phyloP scores from a whole-genome alignment of 2,329 filamentous ascomycete genomes.

The Arthrobotrys entomopaga region DNA sequence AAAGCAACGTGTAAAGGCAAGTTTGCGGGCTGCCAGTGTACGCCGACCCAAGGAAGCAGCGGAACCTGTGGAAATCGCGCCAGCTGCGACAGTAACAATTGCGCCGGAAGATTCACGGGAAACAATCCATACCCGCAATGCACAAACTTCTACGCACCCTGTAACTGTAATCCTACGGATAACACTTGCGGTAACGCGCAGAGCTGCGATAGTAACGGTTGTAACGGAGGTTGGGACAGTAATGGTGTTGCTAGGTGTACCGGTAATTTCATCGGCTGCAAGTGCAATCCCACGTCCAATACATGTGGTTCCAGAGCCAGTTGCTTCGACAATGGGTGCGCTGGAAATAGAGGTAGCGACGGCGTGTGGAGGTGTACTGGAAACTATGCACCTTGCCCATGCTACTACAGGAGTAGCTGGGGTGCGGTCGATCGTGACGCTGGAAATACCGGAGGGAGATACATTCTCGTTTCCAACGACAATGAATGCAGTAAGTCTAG shows the following conservation, averaged over 20 bases:
- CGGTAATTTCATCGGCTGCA: slow-evolving; percentile 22
- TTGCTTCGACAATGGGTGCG: slow-evolving; percentile 22
- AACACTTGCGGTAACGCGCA: slow-evolving; percentile 16
- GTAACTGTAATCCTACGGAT: slow-evolving; percentile 20
- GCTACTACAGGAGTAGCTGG: slow-evolving; percentile 4
- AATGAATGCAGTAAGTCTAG: slow-evolving; percentile 32
- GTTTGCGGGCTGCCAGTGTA: slow-evolving; percentile 16
- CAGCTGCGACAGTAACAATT: slow-evolving; percentile 19
- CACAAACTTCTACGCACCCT: slow-evolving; percentile 19
- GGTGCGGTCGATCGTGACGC: slow-evolving; percentile 16
- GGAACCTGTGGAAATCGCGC: slow-evolving; percentile 20
- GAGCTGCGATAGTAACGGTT: slow-evolving; percentile 12
- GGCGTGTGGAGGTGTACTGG: slow-evolving; percentile 25
- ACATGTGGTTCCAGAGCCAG: slow-evolving; percentile 8
- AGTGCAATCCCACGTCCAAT: slow-evolving; percentile 18
- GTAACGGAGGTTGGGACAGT: slow-evolving; percentile 12
- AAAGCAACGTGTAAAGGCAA: slow-evolving; percentile 26
- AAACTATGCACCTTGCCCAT: slow-evolving; percentile 19
- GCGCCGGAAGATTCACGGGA: slow-evolving; percentile 8
- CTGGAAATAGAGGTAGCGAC: slow-evolving; percentile 21
- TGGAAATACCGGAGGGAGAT: slow-evolving; percentile 10
- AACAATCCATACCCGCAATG: slow-evolving; percentile 10
- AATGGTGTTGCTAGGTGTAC: slow-evolving; percentile 21
- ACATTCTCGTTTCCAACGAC: slow-evolving; percentile 21
- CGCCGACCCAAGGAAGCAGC: slow-evolving; percentile 8